Conservation (phyloP, 768 basidiomycete genomes). For the Multifurca ochricompacta region DNA sequence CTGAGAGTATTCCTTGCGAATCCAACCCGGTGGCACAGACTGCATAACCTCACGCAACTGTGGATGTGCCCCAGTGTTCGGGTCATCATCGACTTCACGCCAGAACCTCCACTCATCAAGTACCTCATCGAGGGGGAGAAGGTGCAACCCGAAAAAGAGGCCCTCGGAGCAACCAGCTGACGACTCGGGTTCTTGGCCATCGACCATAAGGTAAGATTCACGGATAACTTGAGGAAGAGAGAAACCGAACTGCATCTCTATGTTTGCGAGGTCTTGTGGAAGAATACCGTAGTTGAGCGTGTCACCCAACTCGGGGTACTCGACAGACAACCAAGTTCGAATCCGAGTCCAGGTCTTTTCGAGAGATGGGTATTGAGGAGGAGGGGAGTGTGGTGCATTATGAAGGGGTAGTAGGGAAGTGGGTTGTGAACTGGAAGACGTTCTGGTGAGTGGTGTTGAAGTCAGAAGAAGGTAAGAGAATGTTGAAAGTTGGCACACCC, state of each 20-base stretch:
- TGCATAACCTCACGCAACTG: slow-evolving; percentile 70
- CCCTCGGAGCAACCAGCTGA: slow-evolving; percentile 84
- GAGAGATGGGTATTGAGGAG: slow-evolving; percentile 64
- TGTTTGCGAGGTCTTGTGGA: slow-evolving; percentile 66
- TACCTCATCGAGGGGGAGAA: slow-evolving; percentile 88
- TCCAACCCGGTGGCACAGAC: slow-evolving; percentile 84
- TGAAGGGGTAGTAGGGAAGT: slow-evolving; percentile 63
- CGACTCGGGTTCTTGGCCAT: slow-evolving; percentile 92
- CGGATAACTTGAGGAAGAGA: slow-evolving; percentile 79
- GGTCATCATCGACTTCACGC: slow-evolving; percentile 89
- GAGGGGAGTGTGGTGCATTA: slow-evolving; percentile 38
- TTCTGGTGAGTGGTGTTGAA: slow-evolving; percentile 23
- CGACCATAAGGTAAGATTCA: slow-evolving; percentile 80
- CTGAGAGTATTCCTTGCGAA: slow-evolving; percentile 83
- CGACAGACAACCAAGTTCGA: slow-evolving; percentile 67
- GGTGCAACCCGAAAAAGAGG: slow-evolving; percentile 90
- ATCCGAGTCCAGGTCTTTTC: slow-evolving; percentile 78
- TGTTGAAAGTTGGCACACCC: slow-evolving; percentile 32
- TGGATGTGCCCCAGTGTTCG: slow-evolving; percentile 72
- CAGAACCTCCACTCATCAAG: slow-evolving; percentile 95
- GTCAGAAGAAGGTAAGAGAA: slow-evolving; percentile 7
- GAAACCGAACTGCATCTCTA: slow-evolving; percentile 82
- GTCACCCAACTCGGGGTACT: slow-evolving; percentile 93
- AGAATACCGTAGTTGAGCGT: slow-evolving; percentile 90
- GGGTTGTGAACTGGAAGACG: slow-evolving; percentile 39